A percentile compares a stretch with the other conserved stretches of the same genome.
These are phyloP conservation scores for Solanum okadae DNA, from an alignment of 257 asterid genomes.

Conservation along the genomic window DNA sequence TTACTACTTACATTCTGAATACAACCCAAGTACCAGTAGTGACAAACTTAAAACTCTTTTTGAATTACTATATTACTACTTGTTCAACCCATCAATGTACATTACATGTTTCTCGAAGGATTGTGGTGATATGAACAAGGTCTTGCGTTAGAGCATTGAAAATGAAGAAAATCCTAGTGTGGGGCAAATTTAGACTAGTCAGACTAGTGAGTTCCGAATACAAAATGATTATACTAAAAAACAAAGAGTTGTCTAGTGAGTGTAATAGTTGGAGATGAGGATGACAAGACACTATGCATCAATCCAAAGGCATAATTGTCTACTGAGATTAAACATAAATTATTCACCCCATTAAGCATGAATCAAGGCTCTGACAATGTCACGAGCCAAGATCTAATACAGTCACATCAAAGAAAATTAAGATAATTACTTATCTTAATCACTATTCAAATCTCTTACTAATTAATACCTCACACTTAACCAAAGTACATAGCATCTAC, in stretches of 20 bases:
- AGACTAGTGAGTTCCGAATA: not conserved
- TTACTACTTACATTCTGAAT: not conserved
- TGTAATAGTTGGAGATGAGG: not conserved
- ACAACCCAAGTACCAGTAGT: not conserved
- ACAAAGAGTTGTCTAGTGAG: not conserved
- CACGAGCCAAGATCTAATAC: slow-evolving; percentile 9
- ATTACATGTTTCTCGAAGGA: not conserved
- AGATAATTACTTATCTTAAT: not conserved
- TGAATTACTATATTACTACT: not conserved
- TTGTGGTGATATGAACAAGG: not conserved
- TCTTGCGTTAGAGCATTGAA: not conserved
- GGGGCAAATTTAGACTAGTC: not conserved
- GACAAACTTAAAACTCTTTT: not conserved
- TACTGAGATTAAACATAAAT: not conserved
- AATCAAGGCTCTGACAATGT: not conserved
- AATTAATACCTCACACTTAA: not conserved
- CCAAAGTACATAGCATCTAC: not conserved
- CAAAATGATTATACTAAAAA: not conserved
- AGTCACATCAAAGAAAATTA: not conserved
- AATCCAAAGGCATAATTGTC: slow-evolving; percentile 3
- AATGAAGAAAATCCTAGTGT: not conserved
- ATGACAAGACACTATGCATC: slow-evolving; percentile 1
- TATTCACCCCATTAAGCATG: not conserved
- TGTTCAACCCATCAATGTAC: not conserved
- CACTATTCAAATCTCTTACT: not conserved